Evolutionary conservation across 106 monocot species (phyloP).

Genomic region (Xerophyta viscosa): DNA sequence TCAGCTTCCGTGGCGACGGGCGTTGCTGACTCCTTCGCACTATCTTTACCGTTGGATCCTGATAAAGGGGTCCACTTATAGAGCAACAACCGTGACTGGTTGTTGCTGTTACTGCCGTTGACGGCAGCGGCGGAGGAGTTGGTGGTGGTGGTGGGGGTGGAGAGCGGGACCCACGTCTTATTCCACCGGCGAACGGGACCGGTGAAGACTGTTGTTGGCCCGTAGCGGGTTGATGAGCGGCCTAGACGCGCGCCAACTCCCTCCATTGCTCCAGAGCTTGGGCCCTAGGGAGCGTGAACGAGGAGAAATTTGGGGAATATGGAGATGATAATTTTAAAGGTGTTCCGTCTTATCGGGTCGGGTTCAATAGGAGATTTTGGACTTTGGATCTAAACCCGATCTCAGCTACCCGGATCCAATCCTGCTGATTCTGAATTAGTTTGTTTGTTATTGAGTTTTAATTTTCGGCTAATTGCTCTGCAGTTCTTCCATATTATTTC

Average conservation of each 20-base stretch:
- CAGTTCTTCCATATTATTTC: too few species aligned
- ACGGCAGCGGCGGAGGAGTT: conserved; percentile 3
- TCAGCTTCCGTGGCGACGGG: conserved; percentile 14
- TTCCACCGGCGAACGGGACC: conserved; percentile 88
- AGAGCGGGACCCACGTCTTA: conserved; percentile 82
- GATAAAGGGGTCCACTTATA: conserved; percentile 74
- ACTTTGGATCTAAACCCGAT: too few species aligned
- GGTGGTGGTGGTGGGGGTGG: conserved; percentile 11
- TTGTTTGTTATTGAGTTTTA: too few species aligned
- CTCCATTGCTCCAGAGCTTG: conserved; percentile 42
- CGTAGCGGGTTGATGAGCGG: conserved; percentile 82
- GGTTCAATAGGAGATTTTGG: too few species aligned
- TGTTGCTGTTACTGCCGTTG: conserved; percentile 2
- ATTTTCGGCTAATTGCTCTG: too few species aligned
- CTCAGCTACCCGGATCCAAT: too few species aligned
- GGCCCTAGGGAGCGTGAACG: too few species aligned
- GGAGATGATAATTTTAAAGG: too few species aligned
- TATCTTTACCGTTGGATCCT: conserved; percentile 9
- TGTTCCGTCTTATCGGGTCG: too few species aligned
- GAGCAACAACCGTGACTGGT: conserved; percentile 41
- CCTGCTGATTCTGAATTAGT: too few species aligned
- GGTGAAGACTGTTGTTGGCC: conserved; percentile 66
- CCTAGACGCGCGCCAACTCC: conserved; percentile 82
- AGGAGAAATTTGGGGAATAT: too few species aligned
- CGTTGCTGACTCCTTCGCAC: conserved; percentile 8